phyloP scores from a whole-genome alignment of 768 basidiomycete species.

The Rhodosporidiobolus odoratus region DNA sequence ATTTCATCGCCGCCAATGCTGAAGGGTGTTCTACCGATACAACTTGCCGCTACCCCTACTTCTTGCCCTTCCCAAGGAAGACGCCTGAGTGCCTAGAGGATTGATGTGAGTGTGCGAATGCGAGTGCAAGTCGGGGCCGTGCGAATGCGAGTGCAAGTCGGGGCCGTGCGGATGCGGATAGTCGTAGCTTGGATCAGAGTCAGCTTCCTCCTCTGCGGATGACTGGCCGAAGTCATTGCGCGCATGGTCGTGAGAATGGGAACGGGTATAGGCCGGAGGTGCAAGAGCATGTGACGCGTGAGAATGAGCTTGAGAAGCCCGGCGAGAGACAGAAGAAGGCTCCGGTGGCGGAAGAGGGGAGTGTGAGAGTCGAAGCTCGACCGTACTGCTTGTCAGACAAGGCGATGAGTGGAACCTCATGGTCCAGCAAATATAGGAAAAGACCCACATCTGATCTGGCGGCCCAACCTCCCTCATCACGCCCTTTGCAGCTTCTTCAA shows the following conservation, averaged over 20 bases:
- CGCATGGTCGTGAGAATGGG: not conserved
- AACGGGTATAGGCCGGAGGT: not conserved
- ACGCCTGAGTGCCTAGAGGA: too few species aligned
- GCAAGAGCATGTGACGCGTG: not conserved
- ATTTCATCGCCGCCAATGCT: too few species aligned
- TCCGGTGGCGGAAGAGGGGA: too few species aligned
- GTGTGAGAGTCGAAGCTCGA: not conserved
- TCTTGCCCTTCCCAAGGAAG: too few species aligned
- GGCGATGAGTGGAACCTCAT: not conserved
- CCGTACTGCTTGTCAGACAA: not conserved
- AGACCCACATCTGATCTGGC: not conserved
- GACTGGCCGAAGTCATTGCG: not conserved
- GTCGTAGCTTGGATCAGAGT: not conserved
- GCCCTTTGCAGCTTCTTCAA: constrained; percentile 1
- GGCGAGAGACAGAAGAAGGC: not conserved
- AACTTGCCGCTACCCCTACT: too few species aligned
- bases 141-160: too few species aligned
- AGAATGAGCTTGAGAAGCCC: not conserved
- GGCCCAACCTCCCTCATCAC: not conserved
- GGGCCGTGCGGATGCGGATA: not conserved
- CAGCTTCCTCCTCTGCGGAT: not conserved
- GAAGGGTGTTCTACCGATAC: too few species aligned
- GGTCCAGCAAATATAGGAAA: not conserved
- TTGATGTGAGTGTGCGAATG: too few species aligned
- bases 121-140: too few species aligned